A percentile compares a stretch with the other conserved stretches of the same genome.
Evolutionary conservation across 352 stramenopile genomes (phyloP).

Genomic region (Saprolegnia parasitica): DNA sequence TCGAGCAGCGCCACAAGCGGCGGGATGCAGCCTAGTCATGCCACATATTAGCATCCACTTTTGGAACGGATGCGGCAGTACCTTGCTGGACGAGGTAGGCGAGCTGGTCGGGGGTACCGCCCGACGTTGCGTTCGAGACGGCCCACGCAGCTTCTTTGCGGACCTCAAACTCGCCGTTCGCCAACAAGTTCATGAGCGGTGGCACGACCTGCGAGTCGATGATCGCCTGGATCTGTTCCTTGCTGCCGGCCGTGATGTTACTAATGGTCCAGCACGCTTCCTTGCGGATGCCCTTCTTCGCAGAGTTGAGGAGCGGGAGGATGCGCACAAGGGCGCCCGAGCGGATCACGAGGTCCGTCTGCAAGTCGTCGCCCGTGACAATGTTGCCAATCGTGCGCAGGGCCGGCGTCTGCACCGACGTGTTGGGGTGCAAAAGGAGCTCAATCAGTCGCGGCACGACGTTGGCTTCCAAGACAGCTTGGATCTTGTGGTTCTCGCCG

Average conservation of each 20-base stretch:
- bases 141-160: slow-evolving; percentile 83
- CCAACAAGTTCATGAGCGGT: slow-evolving; percentile 55
- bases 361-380: slow-evolving; percentile 92
- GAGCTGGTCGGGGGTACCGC: slow-evolving; percentile 89
- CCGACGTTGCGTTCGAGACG: slow-evolving; percentile 71
- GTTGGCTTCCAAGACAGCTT: slow-evolving; percentile 95
- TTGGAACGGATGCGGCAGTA: slow-evolving; percentile 31
- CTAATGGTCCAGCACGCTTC: slow-evolving; percentile 81
- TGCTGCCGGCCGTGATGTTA: slow-evolving; percentile 72
- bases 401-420: slow-evolving; percentile 94
- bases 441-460: slow-evolving; percentile 94
- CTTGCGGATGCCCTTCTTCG: slow-evolving; percentile 78
- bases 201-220: slow-evolving; percentile 74
- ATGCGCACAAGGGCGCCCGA: slow-evolving; percentile 47
- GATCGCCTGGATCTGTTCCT: slow-evolving; percentile 68
- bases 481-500: slow-evolving; percentile 95
- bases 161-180: slow-evolving; percentile 67
- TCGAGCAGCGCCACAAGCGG: slow-evolving; percentile 94
- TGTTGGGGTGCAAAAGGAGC: slow-evolving; percentile 89
- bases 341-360: slow-evolving; percentile 71
- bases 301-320: slow-evolving; percentile 61
- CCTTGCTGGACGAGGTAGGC: slow-evolving; percentile 95
- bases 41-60: too few species aligned
- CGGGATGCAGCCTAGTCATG: slow-evolving; percentile 85
- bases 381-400: slow-evolving; percentile 97